These are phyloP conservation scores for Thalassiosira mediterranea DNA, from an alignment of 352 stramenopile genomes.

Conservation along the genomic window DNA sequence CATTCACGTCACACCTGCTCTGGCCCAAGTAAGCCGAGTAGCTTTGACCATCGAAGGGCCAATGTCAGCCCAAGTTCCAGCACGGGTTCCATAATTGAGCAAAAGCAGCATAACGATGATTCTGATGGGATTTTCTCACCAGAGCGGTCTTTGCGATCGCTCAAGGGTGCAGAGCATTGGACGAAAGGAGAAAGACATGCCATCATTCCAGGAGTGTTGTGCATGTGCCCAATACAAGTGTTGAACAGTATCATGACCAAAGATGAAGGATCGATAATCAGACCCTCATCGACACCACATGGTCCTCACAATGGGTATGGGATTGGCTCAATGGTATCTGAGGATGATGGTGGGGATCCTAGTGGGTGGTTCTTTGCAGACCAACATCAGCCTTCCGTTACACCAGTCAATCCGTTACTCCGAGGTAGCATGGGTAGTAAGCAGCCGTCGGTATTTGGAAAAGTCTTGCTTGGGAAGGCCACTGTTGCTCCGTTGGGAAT, in stretches of 20 bases:
- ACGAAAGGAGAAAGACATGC: slow-evolving; percentile 64
- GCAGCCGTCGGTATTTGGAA: slow-evolving; percentile 49
- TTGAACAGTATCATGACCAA: slow-evolving; percentile 58
- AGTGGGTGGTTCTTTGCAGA: slow-evolving; percentile 60
- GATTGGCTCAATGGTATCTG: slow-evolving; percentile 51
- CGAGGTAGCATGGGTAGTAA: slow-evolving; percentile 13
- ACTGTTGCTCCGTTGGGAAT: slow-evolving; percentile 65
- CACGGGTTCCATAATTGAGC: slow-evolving; percentile 19
- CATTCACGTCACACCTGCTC: slow-evolving; percentile 16
- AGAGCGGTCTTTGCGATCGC: slow-evolving; percentile 54
- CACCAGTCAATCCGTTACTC: slow-evolving; percentile 12
- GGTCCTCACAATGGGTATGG: slow-evolving; percentile 33
- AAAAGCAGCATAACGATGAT: slow-evolving; percentile 14
- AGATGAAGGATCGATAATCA: slow-evolving; percentile 24
- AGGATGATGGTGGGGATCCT: slow-evolving; percentile 29
- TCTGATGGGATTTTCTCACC: slow-evolving; percentile 35
- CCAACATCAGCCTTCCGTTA: slow-evolving; percentile 35
- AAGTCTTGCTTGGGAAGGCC: slow-evolving; percentile 65
- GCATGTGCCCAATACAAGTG: slow-evolving; percentile 69
- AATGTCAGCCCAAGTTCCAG: slow-evolving; percentile 35
- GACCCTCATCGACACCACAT: slow-evolving; percentile 19
- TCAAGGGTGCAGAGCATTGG: slow-evolving; percentile 71
- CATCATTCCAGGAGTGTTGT: slow-evolving; percentile 69
- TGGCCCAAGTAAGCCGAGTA: slow-evolving; percentile 22
- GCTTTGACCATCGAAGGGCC: slow-evolving; percentile 31